Base-by-base conservation (phyloP, 805 yeast genomes). In the Myxozyma nipponensis region DNA sequence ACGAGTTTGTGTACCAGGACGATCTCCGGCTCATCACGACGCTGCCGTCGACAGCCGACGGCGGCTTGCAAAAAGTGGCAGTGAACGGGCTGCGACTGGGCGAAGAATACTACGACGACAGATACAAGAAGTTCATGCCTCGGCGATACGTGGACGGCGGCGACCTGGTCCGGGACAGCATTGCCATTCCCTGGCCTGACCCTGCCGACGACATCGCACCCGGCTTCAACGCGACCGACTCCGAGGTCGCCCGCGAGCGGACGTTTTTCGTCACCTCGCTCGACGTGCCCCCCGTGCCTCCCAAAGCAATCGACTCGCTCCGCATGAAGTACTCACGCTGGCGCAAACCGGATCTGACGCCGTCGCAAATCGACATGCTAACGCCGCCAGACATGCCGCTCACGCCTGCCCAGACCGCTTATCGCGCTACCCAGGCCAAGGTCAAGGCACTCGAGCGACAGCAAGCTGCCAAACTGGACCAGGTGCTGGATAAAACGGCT, bases 141-240 rank as follows among this genome's bases (percentile, higher is more conserved):
- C 79, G 78, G 52, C 79, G 98, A 68, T 78, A 80, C 59, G 87
- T 90, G 23, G 77, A 77, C 56, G 82, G 85, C 59, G 82, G 84
- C 60, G 79, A 77, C 38, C n/a, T n/a, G n/a, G 13, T 28, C 7
- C 7, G 13, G 13, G 7, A 7, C 32, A 77, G 80, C 46, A 71
- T 87, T 46, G 78, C 81, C 22, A 82, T 90, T 44, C 97, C 97
- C 47, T 91, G 95, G 95, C 96, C 96, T 35, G 58, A 54, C 15
- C 77, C 78, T 60, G 90, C 93, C 1, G 80, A 74, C 30, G 70
- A 73, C 0, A 78, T 77, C 17, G 22, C 22, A 18, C 38, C 30
- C 2, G 57, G 57, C 5, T 21, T 21, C 21, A 38, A 40, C 15
- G 49, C 44, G 10, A 54, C 58, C 7, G 40, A 42, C 19, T 22